Conservation (phyloP, 805 yeast genomes). For the Lipomyces yamanashiensis region DNA sequence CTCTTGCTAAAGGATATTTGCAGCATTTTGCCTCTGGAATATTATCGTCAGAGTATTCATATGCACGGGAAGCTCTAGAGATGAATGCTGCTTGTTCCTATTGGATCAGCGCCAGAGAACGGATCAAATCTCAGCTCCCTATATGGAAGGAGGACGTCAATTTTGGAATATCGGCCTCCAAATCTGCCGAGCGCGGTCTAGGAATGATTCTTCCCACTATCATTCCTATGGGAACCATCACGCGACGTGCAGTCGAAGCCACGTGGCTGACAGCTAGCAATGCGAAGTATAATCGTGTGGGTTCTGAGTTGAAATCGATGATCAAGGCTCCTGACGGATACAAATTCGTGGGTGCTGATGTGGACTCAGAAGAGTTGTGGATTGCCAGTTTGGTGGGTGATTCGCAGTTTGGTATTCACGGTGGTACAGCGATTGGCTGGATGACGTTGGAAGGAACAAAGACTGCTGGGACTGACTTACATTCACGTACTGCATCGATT, state of each 20-base stretch:
- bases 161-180: slow-evolving; percentile 28
- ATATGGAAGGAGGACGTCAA: slow-evolving; percentile 54
- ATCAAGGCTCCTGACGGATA: slow-evolving; percentile 87
- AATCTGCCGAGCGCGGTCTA: slow-evolving; percentile 43
- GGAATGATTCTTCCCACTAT: slow-evolving; percentile 85
- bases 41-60: slow-evolving; percentile 68
- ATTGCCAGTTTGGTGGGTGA: slow-evolving; percentile 95
- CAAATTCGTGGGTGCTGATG: slow-evolving; percentile 96
- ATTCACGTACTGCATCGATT: slow-evolving; percentile 89
- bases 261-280: slow-evolving; percentile 98
- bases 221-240: slow-evolving; percentile 93
- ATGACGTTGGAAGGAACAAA: slow-evolving; percentile 98
- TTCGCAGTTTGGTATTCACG: slow-evolving; percentile 84
- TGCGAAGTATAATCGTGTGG: slow-evolving; percentile 81
- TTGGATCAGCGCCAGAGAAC: slow-evolving; percentile 89
- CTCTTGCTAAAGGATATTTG: slow-evolving; percentile 77
- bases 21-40: slow-evolving; percentile 73
- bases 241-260: slow-evolving; percentile 94
- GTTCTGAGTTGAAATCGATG: slow-evolving; percentile 90
- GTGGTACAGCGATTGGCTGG: slow-evolving; percentile 98
- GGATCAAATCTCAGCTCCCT: slow-evolving; percentile 85
- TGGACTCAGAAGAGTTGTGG: slow-evolving; percentile 98
- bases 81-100: slow-evolving; percentile 81
- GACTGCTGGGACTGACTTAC: slow-evolving; percentile 88
- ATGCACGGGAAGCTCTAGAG: slow-evolving; percentile 78